A percentile compares a stretch with the other conserved stretches of the same genome.
phyloP scores from a whole-genome alignment of 306 rosid species.

The Albizia julibrissin region DNA sequence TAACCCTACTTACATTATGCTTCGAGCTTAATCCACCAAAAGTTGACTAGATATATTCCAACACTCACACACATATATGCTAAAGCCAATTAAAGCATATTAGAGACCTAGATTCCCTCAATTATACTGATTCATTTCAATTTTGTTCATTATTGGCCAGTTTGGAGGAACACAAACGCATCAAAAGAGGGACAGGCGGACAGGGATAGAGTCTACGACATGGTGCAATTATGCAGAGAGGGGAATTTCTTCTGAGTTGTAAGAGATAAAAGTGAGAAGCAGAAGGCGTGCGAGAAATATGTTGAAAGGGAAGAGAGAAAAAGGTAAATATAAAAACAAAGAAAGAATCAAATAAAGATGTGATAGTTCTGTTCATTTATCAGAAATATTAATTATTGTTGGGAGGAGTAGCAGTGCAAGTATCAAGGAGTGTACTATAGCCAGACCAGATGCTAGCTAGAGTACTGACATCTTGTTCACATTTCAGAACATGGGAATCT shows the following conservation, averaged over 20 bases:
- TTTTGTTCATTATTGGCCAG: not conserved
- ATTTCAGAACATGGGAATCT: slow-evolving; percentile 72
- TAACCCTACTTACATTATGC: too few relatives aligned
- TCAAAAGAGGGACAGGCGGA: not conserved
- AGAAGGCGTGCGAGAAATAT: slow-evolving; percentile 41
- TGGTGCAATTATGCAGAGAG: not conserved
- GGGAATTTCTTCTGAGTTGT: slow-evolving; percentile 10
- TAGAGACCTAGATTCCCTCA: not conserved
- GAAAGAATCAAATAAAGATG: slow-evolving; percentile 35
- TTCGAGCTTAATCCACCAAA: too few relatives aligned
- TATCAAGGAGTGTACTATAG: slow-evolving; percentile 37
- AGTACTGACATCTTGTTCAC: slow-evolving; percentile 13
- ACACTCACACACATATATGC: too few relatives aligned
- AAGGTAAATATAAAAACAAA: slow-evolving; percentile 44
- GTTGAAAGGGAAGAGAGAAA: slow-evolving; percentile 41
- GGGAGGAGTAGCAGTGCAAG: slow-evolving; percentile 29
- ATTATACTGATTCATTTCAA: not conserved
- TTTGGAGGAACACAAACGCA: not conserved
- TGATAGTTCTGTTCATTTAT: slow-evolving; percentile 29
- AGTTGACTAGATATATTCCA: too few relatives aligned
- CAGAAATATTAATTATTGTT: slow-evolving; percentile 10
- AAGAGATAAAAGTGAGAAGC: slow-evolving; percentile 11
- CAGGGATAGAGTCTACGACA: slow-evolving; percentile 3
- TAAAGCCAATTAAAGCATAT: not conserved
- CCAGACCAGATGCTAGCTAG: slow-evolving; percentile 41